Base-by-base conservation (phyloP, 169 alveolate species). In the Plasmodium vinckei region DNA sequence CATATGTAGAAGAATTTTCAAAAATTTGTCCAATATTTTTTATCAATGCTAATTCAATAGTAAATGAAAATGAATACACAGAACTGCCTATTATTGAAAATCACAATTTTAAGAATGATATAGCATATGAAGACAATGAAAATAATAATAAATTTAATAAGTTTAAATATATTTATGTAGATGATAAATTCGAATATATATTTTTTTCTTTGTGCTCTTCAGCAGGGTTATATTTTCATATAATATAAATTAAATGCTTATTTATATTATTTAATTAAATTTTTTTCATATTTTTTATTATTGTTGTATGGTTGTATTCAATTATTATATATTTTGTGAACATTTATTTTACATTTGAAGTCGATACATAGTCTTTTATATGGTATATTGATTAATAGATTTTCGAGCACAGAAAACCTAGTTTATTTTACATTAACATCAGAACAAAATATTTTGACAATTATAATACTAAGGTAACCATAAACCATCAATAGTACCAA, bases 171-270 rank as follows among this genome's bases (percentile, higher is more conserved):
- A 79, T 79, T 65, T 17, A 25, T 10, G 82, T 47, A 68, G 56
- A 61, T 67, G 82, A 67, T 51, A 68, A 10, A 65, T 49, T 79
- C 27, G 89, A 79, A 67, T 79, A 65, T 79, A 65, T 79, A 0
- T 79, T 42, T 67, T 79, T 79, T 57, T 79, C 89, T 15, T 79
- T 79, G 57, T 79, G 89, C 53, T 79, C 84, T 17, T 79, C 89
- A 15, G 89, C 89, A 27, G 89, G 89, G 89, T 79, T 67, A 79
- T 65, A 23, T 56, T 23, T 64, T 27, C 54, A 25, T 71, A 13
- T 51, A 51, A 2, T 51, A 51, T 15, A 51, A 51, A 13, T 51
- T 51, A 15, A 15, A 51, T 42, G 46, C 46, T 39, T 33, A 10
- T 63, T 23, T 63, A 63, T 63, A 23, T 9, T 63, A 63, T 63